Evolutionary conservation across 208 protist species (phyloP), one percentile per base, ranked within the genome.

Genomic region (Leishmania guyanensis): DNA sequence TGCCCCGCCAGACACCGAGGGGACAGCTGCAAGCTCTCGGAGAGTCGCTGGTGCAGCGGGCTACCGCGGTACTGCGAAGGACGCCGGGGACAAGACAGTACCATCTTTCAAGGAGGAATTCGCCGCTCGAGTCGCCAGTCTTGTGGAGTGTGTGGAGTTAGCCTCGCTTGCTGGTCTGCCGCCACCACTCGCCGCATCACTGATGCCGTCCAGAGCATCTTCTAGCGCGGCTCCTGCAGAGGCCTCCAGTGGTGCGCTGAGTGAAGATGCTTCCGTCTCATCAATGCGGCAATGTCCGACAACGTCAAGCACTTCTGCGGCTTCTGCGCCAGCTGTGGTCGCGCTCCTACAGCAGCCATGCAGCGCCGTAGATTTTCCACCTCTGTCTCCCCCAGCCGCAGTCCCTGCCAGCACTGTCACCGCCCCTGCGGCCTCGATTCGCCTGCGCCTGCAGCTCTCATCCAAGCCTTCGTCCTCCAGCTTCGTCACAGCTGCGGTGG

Each of bases 141-240:
- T 85, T 5, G 53, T 82, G 22, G 82, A 85, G 74, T 85, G 64
- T 20, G 3, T 82, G 3, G 77, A 82, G 56, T 60, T 85, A 0
- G 82, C 77, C 39, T 50, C 82, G 26, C 50, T 76, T 53, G 77
- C 71, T 22, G 82, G 77, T 1, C 64, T 85, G 62, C 77, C 77
- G n/a, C 60, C 82, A 33, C 82, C 82, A 29, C 65, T 85, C 22
- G 72, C 77, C 14, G 43, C 82, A n/a, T 75, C 82, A 36, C n/a
- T 79, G 56, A 54, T 46, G 29, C 51, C 76, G 9, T 14, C 43
- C 36, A 29, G 53, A 46, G 26, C 54, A 36, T 77, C 74, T 4
- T 9, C 46, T 73, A 51, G 46, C 69, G 48, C 46, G 29, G 36
- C 10, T 36, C 69, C 46, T 9, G 22, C 46, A 9, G 65, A 72